Percentiles rank a stretch among this genome's conserved stretches.
Evolutionary conservation across 129 eudicot genomes (phyloP).

Genomic region (Lonicera japonica): DNA sequence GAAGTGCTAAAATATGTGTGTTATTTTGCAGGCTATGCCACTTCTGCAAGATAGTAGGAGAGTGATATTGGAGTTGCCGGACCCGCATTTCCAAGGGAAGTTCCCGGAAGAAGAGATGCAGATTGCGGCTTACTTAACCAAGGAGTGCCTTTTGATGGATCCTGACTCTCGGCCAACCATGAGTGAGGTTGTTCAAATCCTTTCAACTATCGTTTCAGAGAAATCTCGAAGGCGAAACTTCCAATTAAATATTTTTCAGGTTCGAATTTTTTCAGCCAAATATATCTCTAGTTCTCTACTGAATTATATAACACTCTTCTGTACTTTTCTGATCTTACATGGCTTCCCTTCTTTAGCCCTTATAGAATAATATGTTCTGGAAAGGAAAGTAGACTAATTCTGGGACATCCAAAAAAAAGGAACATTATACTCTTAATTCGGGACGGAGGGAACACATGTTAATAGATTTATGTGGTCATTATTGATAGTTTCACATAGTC

Average conservation of each 20-base stretch:
- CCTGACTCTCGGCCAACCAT: slow-evolving; percentile 92
- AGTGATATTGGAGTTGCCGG: slow-evolving; percentile 72
- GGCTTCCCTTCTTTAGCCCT: neutral
- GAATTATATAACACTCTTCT: too few species aligned
- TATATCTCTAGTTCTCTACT: neutral
- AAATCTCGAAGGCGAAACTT: slow-evolving; percentile 57
- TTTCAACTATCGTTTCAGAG: slow-evolving; percentile 65
- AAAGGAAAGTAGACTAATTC: too few species aligned
- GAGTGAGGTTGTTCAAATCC: slow-evolving; percentile 94
- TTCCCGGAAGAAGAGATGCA: slow-evolving; percentile 83
- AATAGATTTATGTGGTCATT: too few species aligned
- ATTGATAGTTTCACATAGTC: too few species aligned
- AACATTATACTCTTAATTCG: too few species aligned
- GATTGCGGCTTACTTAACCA: slow-evolving; percentile 88
- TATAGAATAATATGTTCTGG: too few species aligned
- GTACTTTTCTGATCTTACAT: too few species aligned
- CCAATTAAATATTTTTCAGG: slow-evolving; percentile 52
- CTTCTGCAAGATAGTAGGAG: slow-evolving; percentile 67
- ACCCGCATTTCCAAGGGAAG: slow-evolving; percentile 59
- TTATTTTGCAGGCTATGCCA: slow-evolving; percentile 61
- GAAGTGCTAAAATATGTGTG: too few species aligned
- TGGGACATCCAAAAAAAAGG: too few species aligned
- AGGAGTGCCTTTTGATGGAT: slow-evolving; percentile 88
- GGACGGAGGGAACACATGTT: too few species aligned
- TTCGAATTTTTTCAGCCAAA: slow-evolving; percentile 4